Conservation (phyloP, 164 flowering plant genomes). For the Brasenia schreberi region DNA sequence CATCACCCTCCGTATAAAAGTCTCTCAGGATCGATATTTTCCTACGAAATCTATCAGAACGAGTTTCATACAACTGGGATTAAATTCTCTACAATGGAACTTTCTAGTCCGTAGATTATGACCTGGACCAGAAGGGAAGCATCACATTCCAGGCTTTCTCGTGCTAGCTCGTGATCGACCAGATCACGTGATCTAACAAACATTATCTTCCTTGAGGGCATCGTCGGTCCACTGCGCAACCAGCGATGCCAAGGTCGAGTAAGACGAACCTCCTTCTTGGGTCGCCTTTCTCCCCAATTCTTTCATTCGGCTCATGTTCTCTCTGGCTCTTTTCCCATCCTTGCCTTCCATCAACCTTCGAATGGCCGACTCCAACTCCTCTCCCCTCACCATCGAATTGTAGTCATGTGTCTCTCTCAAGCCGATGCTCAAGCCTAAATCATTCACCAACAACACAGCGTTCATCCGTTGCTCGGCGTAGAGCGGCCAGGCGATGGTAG, state of each 20-base stretch:
- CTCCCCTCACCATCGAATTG: background rate
- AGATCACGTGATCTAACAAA: no score
- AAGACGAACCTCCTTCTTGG: constrained; percentile 6
- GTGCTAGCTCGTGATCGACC: no score
- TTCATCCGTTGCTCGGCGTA: constrained; percentile 71
- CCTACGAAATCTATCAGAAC: no score
- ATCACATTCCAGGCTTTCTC: no score
- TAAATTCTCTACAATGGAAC: no score
- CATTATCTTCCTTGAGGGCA: no score
- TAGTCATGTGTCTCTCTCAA: background rate
- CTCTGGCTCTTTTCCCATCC: constrained; percentile 1
- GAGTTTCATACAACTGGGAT: no score
- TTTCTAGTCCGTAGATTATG: no score
- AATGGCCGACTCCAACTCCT: constrained; percentile 1
- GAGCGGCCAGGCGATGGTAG: constrained; percentile 64
- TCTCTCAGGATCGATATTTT: no score
- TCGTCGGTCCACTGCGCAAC: background rate
- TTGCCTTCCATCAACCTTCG: constrained; percentile 4
- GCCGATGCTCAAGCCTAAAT: constrained; percentile 5
- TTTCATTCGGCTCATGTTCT: constrained; percentile 3
- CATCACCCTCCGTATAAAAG: no score
- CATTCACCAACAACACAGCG: constrained; percentile 26
- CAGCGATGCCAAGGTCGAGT: background rate
- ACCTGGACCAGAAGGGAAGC: no score
- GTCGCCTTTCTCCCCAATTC: constrained; percentile 3